Evolutionary conservation across 176 grass and related monocot species (phyloP).

Genomic region (Guadua angustifolia): DNA sequence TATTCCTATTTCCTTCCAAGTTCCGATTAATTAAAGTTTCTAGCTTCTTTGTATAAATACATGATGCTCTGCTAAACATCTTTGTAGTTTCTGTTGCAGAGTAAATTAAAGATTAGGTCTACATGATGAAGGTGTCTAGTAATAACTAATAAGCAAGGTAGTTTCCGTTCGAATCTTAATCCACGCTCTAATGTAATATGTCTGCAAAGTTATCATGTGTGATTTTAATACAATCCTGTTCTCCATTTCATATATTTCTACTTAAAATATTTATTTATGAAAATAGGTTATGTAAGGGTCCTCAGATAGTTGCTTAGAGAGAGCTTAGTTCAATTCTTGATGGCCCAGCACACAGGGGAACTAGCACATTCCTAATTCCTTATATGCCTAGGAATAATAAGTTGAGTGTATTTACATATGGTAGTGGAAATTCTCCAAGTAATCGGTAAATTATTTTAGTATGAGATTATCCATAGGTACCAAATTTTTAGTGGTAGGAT

Average conservation of each 20-base stretch:
- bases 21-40: constrained; percentile 2
- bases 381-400: constrained; percentile 18
- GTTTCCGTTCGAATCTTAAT: constrained; percentile 11
- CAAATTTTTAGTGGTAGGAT: not conserved
- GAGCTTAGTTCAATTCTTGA: constrained; percentile 16
- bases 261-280: constrained; percentile 6
- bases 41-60: constrained; percentile 15
- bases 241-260: not conserved
- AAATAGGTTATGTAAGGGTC: not conserved
- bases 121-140: constrained; percentile 11
- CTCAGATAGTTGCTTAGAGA: not conserved
- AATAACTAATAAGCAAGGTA: not conserved
- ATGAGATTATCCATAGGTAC: not conserved
- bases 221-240: not conserved
- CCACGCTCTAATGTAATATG: not conserved
- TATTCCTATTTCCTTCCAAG: constrained; percentile 19
- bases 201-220: not conserved
- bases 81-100: constrained; percentile 27
- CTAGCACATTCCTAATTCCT: not conserved
- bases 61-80: not conserved
- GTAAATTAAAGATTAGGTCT: too few species aligned
- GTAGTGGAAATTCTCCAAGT: not conserved
- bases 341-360: too few species aligned
- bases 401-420: not conserved
- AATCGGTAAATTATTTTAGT: not conserved